Evolutionary conservation across 192 early-diverging fungal genomes (phyloP).

Genomic region (Umbelopsis ramanniana): DNA sequence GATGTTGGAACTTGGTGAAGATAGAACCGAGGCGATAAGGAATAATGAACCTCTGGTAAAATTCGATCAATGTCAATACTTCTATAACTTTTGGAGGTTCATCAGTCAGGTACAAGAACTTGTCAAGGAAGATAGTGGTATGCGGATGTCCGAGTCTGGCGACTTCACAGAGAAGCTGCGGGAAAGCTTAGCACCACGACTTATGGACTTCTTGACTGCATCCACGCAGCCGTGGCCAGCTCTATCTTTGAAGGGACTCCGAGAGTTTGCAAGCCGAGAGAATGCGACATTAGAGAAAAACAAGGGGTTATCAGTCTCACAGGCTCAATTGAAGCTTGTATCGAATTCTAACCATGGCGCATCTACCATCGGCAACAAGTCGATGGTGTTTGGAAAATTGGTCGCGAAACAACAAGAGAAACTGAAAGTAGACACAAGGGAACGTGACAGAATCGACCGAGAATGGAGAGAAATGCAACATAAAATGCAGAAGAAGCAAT

Average conservation of each 20-base stretch:
- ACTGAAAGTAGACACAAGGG: constrained; percentile 66
- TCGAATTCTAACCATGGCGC: neutral
- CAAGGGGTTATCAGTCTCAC: neutral
- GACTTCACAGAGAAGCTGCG: neutral
- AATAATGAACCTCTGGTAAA: constrained; percentile 63
- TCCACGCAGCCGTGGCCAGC: constrained; percentile 5
- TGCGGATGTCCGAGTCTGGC: neutral
- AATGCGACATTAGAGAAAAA: neutral
- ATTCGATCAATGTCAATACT: constrained; percentile 70
- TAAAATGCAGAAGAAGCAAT: constrained; percentile 49
- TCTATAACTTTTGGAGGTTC: constrained; percentile 57
- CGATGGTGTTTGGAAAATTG: constrained; percentile 47
- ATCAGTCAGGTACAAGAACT: constrained; percentile 37
- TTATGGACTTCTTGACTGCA: constrained; percentile 31
- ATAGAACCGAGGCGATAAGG: constrained; percentile 60
- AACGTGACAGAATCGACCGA: constrained; percentile 65
- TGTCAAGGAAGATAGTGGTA: constrained; percentile 19
- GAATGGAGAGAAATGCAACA: constrained; percentile 61
- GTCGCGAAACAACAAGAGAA: constrained; percentile 68
- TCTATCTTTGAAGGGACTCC: constrained; percentile 43
- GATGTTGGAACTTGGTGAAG: constrained; percentile 71
- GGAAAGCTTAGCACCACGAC: neutral
- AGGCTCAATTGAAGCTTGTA: neutral
- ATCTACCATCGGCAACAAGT: neutral
- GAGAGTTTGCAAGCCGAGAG: constrained; percentile 45